Percentiles rank a stretch among this genome's conserved stretches.
These are phyloP conservation scores for Trematosphaeria pertusa DNA, from an alignment of 2,329 filamentous ascomycete species.

Conservation along the genomic window DNA sequence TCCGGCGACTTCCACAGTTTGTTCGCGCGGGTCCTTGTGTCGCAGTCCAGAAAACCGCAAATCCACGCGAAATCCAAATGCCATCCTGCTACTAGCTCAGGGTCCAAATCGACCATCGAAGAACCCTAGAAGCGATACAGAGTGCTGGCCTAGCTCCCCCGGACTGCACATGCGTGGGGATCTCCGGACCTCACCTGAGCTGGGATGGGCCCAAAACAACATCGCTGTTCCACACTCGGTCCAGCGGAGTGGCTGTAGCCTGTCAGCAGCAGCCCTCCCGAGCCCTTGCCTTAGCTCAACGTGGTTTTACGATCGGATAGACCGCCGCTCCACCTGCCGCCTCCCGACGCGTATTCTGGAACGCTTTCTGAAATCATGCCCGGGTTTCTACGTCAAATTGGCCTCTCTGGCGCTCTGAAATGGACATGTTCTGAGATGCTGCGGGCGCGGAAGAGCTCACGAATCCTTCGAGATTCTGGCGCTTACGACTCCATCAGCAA, in stretches of 20 bases:
- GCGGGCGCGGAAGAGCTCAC: too few species aligned
- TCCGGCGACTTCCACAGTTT: too few species aligned
- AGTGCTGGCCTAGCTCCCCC: neutral
- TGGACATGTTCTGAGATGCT: too few species aligned
- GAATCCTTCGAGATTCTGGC: too few species aligned
- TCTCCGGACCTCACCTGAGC: neutral
- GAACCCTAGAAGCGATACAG: constrained; percentile 2
- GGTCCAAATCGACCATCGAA: constrained; percentile 1
- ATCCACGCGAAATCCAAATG: neutral
- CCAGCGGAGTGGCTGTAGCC: neutral
- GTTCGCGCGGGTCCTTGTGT: too few species aligned
- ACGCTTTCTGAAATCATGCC: too few species aligned
- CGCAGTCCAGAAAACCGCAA: neutral
- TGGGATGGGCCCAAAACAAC: neutral
- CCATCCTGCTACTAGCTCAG: neutral
- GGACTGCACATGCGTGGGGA: too few species aligned
- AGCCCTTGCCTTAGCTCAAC: neutral
- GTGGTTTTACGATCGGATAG: neutral
- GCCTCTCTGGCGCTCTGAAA: too few species aligned
- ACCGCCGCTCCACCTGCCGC: too few species aligned
- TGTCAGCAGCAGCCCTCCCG: neutral
- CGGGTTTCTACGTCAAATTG: too few species aligned
- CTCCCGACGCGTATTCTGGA: too few species aligned
- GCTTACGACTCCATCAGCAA: too few species aligned
- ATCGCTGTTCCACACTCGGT: neutral